Conservation (phyloP, 495 filamentous ascomycete species). For the Haplographium delicatum region DNA sequence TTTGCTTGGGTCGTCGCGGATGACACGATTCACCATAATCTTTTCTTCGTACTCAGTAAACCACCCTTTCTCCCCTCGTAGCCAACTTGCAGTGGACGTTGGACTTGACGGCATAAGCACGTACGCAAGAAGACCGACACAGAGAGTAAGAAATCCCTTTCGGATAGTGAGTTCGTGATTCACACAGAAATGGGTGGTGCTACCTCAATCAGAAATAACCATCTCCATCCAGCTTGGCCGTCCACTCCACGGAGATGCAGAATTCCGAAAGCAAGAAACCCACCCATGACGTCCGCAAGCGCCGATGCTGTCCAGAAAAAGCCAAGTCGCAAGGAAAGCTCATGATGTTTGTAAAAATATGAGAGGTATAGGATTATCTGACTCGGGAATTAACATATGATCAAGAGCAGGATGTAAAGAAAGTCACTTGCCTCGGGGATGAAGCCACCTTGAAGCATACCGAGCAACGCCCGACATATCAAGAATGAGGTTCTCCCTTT, state of each 20-base stretch:
- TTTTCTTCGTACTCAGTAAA: conserved; percentile 60
- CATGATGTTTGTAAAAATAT: conserved; percentile 70
- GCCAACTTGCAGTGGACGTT: conserved; percentile 58
- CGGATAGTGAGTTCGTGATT: conserved; percentile 27
- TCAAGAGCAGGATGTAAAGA: background rate
- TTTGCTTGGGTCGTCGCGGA: conserved; percentile 68
- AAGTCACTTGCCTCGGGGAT: conserved; percentile 33
- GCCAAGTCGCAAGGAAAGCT: conserved; percentile 57
- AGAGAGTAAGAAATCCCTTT: conserved; percentile 49
- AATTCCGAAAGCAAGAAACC: conserved; percentile 67
- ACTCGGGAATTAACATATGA: background rate
- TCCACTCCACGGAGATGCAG: conserved; percentile 58
- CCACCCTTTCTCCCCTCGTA: conserved; percentile 68
- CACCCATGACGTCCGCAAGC: conserved; percentile 57
- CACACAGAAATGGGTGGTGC: background rate
- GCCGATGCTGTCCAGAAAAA: conserved; percentile 70
- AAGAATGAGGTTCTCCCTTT: conserved; percentile 55
- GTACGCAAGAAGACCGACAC: conserved; percentile 59
- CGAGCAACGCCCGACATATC: conserved; percentile 57
- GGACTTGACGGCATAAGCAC: conserved; percentile 69
- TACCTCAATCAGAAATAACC: conserved; percentile 55
- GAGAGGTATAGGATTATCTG: conserved; percentile 58
- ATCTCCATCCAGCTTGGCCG: conserved; percentile 68
- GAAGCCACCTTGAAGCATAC: conserved; percentile 64
- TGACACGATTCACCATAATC: conserved; percentile 68